Evolutionary conservation across 805 yeast species (phyloP).

Genomic region (Candida khao-thaluensis): DNA sequence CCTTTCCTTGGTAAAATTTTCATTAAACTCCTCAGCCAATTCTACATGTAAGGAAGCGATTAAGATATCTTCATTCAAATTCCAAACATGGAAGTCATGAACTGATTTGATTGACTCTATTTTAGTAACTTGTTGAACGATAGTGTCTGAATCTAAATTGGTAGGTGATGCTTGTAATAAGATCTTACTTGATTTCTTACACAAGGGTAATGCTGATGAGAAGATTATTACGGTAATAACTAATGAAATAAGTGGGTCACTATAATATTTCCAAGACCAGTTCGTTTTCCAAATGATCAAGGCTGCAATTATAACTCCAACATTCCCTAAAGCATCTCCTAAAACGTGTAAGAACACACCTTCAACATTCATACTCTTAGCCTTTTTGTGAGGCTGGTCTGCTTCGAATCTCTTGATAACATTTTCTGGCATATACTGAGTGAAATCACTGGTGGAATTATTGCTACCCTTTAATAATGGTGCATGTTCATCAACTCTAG

Average conservation of each 20-base stretch:
- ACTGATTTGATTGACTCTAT: conserved; percentile 77
- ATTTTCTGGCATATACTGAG: conserved; percentile 45
- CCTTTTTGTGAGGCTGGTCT: conserved; percentile 30
- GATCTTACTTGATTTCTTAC: conserved; percentile 82
- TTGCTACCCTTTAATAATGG: conserved; percentile 8
- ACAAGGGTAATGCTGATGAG: conserved; percentile 86
- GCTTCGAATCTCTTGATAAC: conserved; percentile 40
- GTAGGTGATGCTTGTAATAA: conserved; percentile 91
- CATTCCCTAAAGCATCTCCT: conserved; percentile 94
- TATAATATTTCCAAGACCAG: conserved; percentile 79
- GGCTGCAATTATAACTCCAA: conserved; percentile 91
- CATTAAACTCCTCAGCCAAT: conserved; percentile 45
- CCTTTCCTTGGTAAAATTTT: conserved; percentile 32
- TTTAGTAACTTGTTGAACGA: conserved; percentile 63
- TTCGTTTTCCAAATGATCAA: conserved; percentile 91
- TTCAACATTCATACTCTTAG: conserved; percentile 88
- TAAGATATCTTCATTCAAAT: conserved; percentile 78
- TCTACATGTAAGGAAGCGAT: conserved; percentile 91
- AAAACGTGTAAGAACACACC: conserved; percentile 94
- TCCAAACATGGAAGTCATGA: conserved; percentile 97
- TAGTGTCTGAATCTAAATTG: conserved; percentile 71
- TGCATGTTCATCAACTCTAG: not conserved
- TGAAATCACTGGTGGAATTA: conserved; percentile 21
- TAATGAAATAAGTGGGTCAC: conserved; percentile 84
- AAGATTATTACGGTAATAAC: conserved; percentile 86